Base-by-base conservation (phyloP, 2,329 filamentous ascomycete genomes). In the Aspergillus nomiae region DNA sequence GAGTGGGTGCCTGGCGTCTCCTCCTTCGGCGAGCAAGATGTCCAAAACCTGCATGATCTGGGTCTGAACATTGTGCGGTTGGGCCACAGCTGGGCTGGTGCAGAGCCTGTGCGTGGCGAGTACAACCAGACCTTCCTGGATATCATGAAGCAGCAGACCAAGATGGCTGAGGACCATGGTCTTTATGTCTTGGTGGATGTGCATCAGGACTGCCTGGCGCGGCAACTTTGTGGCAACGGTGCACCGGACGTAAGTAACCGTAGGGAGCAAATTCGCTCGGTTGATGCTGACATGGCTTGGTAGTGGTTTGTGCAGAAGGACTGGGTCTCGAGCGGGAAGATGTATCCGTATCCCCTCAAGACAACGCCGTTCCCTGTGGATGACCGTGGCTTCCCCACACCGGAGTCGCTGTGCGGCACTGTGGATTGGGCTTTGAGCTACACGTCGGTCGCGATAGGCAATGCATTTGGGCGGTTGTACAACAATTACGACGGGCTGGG, bases 391-490 rank as follows among this genome's bases (percentile, higher is more conserved):
- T 62, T 65, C 11, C 63, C 60, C 56, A 48, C 63, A 19, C 63
- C 63, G 10, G 12, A 60, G 38, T 65, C 63, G 12, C 51, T 62
- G 56, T 65, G 63, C 53, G 38, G 51, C 30, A 58, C 51, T 36
- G 60, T 65, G 36, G 60, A 65, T 36, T 65, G 63, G 63, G 41
- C 60, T 50, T 21, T 64, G 50, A 64, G 62, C 56, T 66, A 66
- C 36, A 64, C 62, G 1, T 64, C 64, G 4, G 62, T 66, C 21
- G 64, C 62, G 8, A 19, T 64, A 8, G 56, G 56, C 34, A 66
- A 66, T 58, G 64, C 64, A 24, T 66, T 66, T 60, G 64, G 64
- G 12, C 59, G 64, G n/a, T 28, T 66, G 48, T 66, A 64, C 48
- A 66, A 66, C 57, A 64, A 66, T 48, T 60, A 66, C 34, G 59